These are phyloP conservation scores for Geranium rotundifolium DNA, from an alignment of 345 rosid genomes.

Conservation along the genomic window DNA sequence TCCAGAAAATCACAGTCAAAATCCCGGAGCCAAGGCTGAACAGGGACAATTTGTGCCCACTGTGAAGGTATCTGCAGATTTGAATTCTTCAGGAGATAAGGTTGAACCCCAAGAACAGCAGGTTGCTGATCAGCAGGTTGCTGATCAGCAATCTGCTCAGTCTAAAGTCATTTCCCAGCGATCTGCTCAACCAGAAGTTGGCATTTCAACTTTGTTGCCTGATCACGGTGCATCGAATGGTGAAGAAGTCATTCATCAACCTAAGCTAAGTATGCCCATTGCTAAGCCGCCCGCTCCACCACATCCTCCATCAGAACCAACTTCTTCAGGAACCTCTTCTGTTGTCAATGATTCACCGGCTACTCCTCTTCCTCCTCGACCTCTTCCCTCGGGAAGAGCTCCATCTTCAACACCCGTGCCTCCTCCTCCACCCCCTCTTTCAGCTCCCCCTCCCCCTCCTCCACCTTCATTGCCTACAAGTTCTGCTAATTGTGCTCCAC, in stretches of 20 bases:
- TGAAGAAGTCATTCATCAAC: slow-evolving; percentile 28
- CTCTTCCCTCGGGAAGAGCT: slow-evolving; percentile 5
- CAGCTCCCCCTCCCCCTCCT: slow-evolving; percentile 14
- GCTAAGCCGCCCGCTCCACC: slow-evolving; percentile 6
- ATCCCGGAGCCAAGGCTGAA: slow-evolving; percentile 18
- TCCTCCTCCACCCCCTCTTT: background rate
- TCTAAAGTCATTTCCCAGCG: slow-evolving; percentile 51
- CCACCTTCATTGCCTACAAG: slow-evolving; percentile 15
- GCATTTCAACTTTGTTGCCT: slow-evolving; percentile 70
- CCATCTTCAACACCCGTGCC: background rate
- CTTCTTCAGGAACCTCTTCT: background rate
- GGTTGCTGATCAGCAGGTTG: slow-evolving; percentile 38
- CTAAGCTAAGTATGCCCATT: slow-evolving; percentile 19
- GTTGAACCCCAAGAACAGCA: slow-evolving; percentile 34
- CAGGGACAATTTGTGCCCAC: background rate
- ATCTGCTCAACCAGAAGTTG: slow-evolving; percentile 37
- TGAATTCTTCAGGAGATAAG: slow-evolving; percentile 13
- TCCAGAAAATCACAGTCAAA: slow-evolving; percentile 14
- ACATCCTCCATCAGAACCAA: background rate
- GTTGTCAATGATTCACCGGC: slow-evolving; percentile 10
- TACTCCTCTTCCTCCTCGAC: slow-evolving; percentile 14
- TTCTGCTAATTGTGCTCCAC: slow-evolving; percentile 13
- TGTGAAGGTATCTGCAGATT: slow-evolving; percentile 10
- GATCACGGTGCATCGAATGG: slow-evolving; percentile 41
- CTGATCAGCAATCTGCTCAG: slow-evolving; percentile 37